Percentiles rank a stretch among this genome's conserved stretches.
These are phyloP conservation scores for Globisporangium megalacanthum DNA, from an alignment of 352 stramenopile genomes.

Conservation along the genomic window DNA sequence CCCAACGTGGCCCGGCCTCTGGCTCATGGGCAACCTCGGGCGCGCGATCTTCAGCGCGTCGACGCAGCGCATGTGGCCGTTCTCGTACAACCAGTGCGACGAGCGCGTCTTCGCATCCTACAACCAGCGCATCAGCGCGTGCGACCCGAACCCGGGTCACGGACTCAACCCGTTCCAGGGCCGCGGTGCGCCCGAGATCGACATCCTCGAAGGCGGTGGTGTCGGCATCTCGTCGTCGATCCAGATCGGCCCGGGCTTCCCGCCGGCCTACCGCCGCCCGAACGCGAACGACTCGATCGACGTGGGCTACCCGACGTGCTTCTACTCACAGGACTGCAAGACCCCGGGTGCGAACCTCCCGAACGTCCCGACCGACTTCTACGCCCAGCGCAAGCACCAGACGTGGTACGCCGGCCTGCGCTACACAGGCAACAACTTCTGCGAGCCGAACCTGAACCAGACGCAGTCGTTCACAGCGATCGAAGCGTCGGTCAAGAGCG, in stretches of 20 bases:
- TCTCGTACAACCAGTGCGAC: slow-evolving; percentile 92
- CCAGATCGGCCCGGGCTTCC: slow-evolving; percentile 63
- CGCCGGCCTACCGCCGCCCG: slow-evolving; percentile 37
- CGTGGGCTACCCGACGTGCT: slow-evolving; percentile 23
- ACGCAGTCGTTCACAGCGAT: slow-evolving; percentile 48
- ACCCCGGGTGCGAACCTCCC: slow-evolving; percentile 50
- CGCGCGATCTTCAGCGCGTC: slow-evolving; percentile 92
- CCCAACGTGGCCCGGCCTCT: slow-evolving; percentile 92
- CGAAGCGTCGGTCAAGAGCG: slow-evolving; percentile 29
- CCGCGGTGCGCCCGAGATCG: slow-evolving; percentile 93
- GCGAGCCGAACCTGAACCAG: slow-evolving; percentile 16
- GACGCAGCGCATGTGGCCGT: slow-evolving; percentile 94
- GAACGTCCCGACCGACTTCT: slow-evolving; percentile 42
- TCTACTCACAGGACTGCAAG: slow-evolving; percentile 34
- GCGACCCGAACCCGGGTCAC: slow-evolving; percentile 87
- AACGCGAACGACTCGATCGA: slow-evolving; percentile 25
- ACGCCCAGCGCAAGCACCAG: slow-evolving; percentile 28
- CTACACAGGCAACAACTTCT: slow-evolving; percentile 59
- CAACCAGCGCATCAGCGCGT: slow-evolving; percentile 85
- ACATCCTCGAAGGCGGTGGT: slow-evolving; percentile 89
- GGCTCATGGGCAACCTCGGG: slow-evolving; percentile 94
- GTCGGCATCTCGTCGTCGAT: slow-evolving; percentile 68
- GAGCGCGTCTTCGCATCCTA: slow-evolving; percentile 72
- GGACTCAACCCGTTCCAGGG: slow-evolving; percentile 87
- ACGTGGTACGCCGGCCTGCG: slow-evolving; percentile 56